Percentiles rank a stretch among this genome's conserved stretches.
Evolutionary conservation across 208 protist species (phyloP).

Genomic region (Acanthamoeba culbertsoni): DNA sequence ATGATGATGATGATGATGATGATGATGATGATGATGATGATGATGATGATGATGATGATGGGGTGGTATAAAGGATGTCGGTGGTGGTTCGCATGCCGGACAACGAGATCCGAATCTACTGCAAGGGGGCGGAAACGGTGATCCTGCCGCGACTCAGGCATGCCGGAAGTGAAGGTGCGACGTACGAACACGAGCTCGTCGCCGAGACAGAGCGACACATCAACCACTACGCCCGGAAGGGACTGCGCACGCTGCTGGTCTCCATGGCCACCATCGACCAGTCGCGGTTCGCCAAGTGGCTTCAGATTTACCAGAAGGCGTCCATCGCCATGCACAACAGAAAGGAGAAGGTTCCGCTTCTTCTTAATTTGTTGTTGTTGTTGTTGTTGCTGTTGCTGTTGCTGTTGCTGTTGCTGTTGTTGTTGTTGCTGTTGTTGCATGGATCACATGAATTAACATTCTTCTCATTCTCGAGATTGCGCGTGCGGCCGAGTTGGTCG

Average conservation of each 20-base stretch:
- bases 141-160: constrained; percentile 66
- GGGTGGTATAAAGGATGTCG: constrained; percentile 75
- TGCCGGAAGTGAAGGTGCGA: not conserved
- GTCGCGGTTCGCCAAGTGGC: not conserved
- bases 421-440: not conserved
- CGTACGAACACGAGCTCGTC: not conserved
- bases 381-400: not conserved
- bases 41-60: not conserved
- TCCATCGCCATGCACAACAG: not conserved
- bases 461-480: constrained; percentile 22
- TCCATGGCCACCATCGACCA: not conserved
- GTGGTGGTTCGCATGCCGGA: constrained; percentile 67
- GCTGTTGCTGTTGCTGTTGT: not conserved
- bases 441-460: not conserved
- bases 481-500: constrained; percentile 74
- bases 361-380: not conserved
- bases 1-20: no score
- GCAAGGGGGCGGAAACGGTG: constrained; percentile 67
- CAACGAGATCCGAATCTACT: constrained; percentile 65
- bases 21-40: no score
- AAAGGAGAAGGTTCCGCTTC: constrained; percentile 5
- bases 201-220: constrained; percentile 13
- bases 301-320: not conserved
- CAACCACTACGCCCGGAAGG: constrained; percentile 67
- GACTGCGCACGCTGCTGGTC: not conserved